A percentile compares a stretch with the other conserved stretches of the same genome.
phyloP scores from a whole-genome alignment of 805 yeast species.

The Schwanniomyces vanrijiae region DNA sequence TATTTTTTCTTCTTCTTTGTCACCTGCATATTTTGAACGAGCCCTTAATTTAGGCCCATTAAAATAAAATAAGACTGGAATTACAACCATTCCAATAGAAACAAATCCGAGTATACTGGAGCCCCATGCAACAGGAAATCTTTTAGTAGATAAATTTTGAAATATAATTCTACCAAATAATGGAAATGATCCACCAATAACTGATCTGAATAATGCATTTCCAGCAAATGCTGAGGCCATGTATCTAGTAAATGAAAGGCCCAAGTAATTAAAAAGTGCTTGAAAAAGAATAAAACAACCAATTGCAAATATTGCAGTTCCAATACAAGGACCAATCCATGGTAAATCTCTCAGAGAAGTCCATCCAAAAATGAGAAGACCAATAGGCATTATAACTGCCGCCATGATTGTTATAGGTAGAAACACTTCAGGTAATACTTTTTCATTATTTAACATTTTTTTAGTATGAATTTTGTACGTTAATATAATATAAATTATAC shows the following conservation, averaged over 20 bases:
- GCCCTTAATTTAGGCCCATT: conserved; percentile 44
- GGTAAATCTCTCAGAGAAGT: conserved; percentile 32
- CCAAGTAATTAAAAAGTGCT: conserved; percentile 44
- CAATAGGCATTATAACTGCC: conserved; percentile 34
- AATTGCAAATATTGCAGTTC: conserved; percentile 32
- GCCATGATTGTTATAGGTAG: conserved; percentile 37
- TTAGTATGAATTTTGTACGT: conserved; percentile 15
- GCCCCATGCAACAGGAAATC: conserved; percentile 63
- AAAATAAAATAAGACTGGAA: conserved; percentile 46
- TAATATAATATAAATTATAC: conserved; percentile 44
- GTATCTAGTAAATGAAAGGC: conserved; percentile 45
- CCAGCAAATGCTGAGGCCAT: conserved; percentile 57
- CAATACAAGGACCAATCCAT: conserved; percentile 48
- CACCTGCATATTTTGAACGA: conserved; percentile 21
- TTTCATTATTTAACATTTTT: conserved; percentile 16
- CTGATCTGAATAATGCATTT: conserved; percentile 42
- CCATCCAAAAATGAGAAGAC: conserved; percentile 48
- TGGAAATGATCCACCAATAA: conserved; percentile 58
- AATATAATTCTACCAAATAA: conserved; percentile 60
- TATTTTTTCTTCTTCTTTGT: background rate
- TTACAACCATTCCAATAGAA: conserved; percentile 40
- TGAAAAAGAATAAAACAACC: conserved; percentile 47
- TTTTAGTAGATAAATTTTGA: conserved; percentile 45
- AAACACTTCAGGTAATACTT: conserved; percentile 35
- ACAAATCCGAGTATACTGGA: conserved; percentile 47